These are phyloP conservation scores for Psophocarpus tetragonolobus DNA, from an alignment of 306 rosid species.

Conservation along the genomic window DNA sequence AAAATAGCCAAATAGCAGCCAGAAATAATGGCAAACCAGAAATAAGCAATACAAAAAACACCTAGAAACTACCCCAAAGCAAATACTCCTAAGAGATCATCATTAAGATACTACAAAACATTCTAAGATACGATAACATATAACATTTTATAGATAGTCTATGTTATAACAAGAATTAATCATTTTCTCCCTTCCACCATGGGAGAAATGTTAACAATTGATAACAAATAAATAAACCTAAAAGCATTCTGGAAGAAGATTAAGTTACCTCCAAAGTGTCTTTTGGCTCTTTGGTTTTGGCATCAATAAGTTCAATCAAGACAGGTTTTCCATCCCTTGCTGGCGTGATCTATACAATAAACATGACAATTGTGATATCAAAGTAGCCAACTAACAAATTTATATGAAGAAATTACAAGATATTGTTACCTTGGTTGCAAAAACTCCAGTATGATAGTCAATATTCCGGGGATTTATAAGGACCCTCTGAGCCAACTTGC, in stretches of 20 bases:
- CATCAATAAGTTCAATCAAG: conserved; percentile 91
- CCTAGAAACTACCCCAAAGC: not conserved
- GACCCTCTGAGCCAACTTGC: conserved; percentile 97
- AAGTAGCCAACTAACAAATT: conserved; percentile 20
- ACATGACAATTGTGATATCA: conserved; percentile 12
- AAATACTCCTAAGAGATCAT: not conserved
- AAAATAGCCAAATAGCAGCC: not conserved
- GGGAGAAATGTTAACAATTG: conserved; percentile 1
- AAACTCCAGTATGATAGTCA: conserved; percentile 94
- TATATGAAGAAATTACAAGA: conserved; percentile 30
- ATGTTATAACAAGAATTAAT: not conserved
- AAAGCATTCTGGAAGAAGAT: not conserved
- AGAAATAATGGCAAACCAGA: not conserved
- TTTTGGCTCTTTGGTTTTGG: conserved; percentile 87
- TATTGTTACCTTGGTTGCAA: conserved; percentile 84
- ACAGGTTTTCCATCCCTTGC: conserved; percentile 98
- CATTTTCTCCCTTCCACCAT: not conserved
- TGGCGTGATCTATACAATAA: conserved; percentile 79
- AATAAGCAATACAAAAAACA: not conserved
- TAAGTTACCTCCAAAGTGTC: conserved; percentile 86
- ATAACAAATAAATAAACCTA: not conserved
- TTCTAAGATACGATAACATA: not conserved
- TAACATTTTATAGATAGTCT: not conserved
- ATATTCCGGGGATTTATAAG: conserved; percentile 87
- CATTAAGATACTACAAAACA: not conserved